Evolutionary conservation across 1,284 basidiomycete genomes (phyloP), one percentile per base, ranked within the genome.

Genomic region (Spongispora temasekensis): DNA sequence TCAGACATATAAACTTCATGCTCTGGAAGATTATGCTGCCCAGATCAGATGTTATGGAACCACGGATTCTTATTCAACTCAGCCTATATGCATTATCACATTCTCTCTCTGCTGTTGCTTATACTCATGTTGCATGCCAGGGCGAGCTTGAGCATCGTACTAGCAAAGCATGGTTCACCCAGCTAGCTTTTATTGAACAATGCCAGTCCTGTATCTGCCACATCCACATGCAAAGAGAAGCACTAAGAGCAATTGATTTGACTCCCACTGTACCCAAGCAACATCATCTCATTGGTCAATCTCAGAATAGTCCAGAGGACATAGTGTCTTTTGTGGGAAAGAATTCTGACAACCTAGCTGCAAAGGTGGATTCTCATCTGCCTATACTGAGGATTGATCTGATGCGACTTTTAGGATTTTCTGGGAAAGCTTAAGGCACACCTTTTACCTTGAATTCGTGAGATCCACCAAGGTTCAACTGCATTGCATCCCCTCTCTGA

Each of bases 271-370:
- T 15, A 19, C 44, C 46, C 1, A 48, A 64, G 4, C 32, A 56
- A 10, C 67, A 66, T 35, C 59, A 69, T 32, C 51, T 57, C 37
- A 67, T 72, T 3, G 65, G 61, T 3, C 55, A 53, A 13, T 61
- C 57, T n/a, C 59, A 61, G 35, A 66, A 64, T 46, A 56, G 58
- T 32, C 55, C 37, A 1, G 40, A 64, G 25, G 55, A 65, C 21
- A 37, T 76, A 9, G 50, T 50, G 1, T 25, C 53, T 6, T 71
- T 66, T 58, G 21, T 65, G 23, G 42, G 34, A 31, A 25, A 17
- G 19, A 28, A 48, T 25, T 48, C 44, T 48, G 44, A 48, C 27
- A 25, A 48, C 25, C 44, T 25, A 7, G 44, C 44, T 19, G 44
- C 44, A 13, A 48, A 19, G 44, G 44, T 27, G 27, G 5, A 17